phyloP scores from a whole-genome alignment of 2,329 filamentous ascomycete genomes.

The Stenocarpella maydis region DNA sequence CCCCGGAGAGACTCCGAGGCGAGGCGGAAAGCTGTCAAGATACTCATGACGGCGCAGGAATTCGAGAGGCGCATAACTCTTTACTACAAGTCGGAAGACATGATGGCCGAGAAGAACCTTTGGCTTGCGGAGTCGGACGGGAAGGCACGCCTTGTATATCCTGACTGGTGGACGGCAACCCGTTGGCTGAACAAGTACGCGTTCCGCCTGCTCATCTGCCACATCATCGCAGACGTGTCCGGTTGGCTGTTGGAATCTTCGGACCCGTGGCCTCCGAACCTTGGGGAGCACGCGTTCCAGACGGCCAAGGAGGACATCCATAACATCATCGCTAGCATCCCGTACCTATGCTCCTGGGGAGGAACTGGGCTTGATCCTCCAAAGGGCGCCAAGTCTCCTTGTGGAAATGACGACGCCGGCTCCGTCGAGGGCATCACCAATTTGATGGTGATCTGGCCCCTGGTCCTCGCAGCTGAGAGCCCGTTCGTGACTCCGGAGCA shows the following conservation, averaged over 20 bases:
- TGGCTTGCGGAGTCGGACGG: neutral
- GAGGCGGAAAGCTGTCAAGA: conserved; percentile 13
- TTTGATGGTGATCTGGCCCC: conserved; percentile 28
- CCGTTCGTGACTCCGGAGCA: conserved; percentile 17
- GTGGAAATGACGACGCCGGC: conserved; percentile 13
- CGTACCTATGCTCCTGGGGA: conserved; percentile 24
- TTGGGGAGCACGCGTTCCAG: conserved; percentile 1
- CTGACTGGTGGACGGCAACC: conserved; percentile 29
- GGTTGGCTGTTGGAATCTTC: conserved; percentile 21
- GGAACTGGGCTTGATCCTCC: neutral
- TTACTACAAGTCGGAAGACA: conserved; percentile 18
- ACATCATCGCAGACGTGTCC: conserved; percentile 27
- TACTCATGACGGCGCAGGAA: conserved; percentile 25
- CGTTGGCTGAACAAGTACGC: conserved; percentile 25
- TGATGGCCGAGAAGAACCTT: conserved; percentile 5
- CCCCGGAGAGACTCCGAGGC: neutral
- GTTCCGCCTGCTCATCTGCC: conserved; percentile 23
- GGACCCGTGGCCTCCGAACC: conserved; percentile 1
- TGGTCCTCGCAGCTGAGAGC: conserved; percentile 26
- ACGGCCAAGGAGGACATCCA: conserved; percentile 23
- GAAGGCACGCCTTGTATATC: neutral
- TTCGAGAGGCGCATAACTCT: conserved; percentile 22
- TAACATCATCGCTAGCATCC: conserved; percentile 27
- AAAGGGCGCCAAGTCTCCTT: conserved; percentile 18
- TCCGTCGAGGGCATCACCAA: conserved; percentile 23